A percentile compares a stretch with the other conserved stretches of the same genome.
phyloP scores from a whole-genome alignment of 2,329 filamentous ascomycete species.

The Colletotrichum abscissum region DNA sequence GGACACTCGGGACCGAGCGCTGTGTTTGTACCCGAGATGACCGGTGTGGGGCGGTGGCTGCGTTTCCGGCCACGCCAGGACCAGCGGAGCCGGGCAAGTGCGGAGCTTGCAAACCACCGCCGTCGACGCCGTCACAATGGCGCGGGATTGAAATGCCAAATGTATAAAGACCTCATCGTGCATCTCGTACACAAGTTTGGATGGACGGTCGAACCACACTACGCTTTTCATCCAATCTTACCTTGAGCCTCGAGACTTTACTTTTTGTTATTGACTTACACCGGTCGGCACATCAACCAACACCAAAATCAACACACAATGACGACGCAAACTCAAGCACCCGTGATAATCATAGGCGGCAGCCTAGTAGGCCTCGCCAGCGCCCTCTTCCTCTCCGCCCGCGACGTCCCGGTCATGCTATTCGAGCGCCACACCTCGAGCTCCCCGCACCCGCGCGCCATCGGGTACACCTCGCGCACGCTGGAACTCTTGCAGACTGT shows the following conservation, averaged over 20 bases:
- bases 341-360: constrained; percentile 51
- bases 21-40: not conserved
- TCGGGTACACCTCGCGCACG: constrained; percentile 50
- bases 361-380: constrained; percentile 52
- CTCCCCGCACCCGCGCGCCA: constrained; percentile 50
- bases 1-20: constrained; percentile 6
- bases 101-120: not conserved
- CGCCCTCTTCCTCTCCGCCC: constrained; percentile 48
- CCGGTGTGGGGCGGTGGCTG: not conserved
- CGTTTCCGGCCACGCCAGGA: not conserved
- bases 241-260: not conserved
- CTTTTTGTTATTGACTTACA: not conserved
- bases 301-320: not conserved
- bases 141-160: no score
- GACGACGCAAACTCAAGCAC: not conserved
- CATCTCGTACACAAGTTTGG: not conserved
- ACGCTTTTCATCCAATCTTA: not conserved
- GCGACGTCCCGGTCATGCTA: constrained; percentile 46
- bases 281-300: not conserved
- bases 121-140: not conserved
- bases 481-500: constrained; percentile 49
- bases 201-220: not conserved
- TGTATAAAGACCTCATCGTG: not conserved
- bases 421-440: constrained; percentile 49
- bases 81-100: not conserved